Conservation (phyloP, 345 rosid species). For the Eucalyptus polyanthemos region DNA sequence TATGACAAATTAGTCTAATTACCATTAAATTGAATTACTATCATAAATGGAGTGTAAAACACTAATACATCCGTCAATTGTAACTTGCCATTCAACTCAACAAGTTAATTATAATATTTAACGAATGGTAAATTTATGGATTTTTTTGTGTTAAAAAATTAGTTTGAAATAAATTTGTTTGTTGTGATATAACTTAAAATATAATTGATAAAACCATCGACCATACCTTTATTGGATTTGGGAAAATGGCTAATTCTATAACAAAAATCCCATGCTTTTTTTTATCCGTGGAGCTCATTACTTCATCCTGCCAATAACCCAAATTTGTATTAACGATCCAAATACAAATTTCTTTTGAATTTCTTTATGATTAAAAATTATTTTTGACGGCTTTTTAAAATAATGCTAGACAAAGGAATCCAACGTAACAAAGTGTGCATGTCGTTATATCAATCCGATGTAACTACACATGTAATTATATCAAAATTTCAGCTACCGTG, state of each 20-base stretch:
- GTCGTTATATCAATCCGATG: rapidly evolving
- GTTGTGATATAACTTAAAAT: no score
- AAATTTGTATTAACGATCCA: background rate
- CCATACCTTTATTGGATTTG: background rate
- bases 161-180: no score
- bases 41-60: no score
- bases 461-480: background rate
- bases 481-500: background rate
- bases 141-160: no score
- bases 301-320: background rate
- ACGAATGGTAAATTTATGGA: no score
- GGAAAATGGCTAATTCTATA: background rate
- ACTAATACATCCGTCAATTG: no score
- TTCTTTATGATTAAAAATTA: background rate
- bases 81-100: no score
- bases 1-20: no score
- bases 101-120: no score
- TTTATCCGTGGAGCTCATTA: background rate
- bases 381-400: background rate
- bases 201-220: background rate
- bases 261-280: background rate
- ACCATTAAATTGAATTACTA: no score
- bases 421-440: background rate
- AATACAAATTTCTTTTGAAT: background rate
- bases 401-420: background rate